These are phyloP conservation scores for Myxozyma nipponensis DNA, from an alignment of 805 yeast genomes.

Conservation along the genomic window DNA sequence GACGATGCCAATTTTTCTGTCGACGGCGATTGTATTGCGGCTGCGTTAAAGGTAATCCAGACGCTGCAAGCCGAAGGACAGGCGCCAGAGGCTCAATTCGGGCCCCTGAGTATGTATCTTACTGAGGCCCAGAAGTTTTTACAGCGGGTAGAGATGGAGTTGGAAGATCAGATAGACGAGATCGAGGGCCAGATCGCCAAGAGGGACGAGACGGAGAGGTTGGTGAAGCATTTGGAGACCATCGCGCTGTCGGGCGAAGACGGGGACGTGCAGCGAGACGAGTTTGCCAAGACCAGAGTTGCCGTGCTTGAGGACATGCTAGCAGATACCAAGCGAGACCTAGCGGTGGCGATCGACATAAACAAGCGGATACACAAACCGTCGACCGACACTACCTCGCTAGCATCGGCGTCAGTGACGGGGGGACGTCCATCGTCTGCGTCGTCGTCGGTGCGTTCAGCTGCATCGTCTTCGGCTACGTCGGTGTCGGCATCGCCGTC, in stretches of 20 bases:
- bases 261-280: constrained; percentile 2
- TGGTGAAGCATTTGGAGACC: constrained; percentile 10
- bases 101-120: constrained; percentile 9
- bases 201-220: constrained; percentile 24
- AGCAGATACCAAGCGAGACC: constrained; percentile 17
- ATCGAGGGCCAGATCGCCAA: constrained; percentile 9
- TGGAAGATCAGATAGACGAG: constrained; percentile 20
- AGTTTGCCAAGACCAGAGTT: constrained; percentile 3
- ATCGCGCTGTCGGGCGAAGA: not conserved
- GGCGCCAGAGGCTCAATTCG: not conserved
- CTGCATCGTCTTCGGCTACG: constrained; percentile 1
- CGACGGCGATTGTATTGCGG: constrained; percentile 9
- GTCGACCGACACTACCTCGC: not conserved
- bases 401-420: not conserved
- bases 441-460: constrained; percentile 5
- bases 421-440: constrained; percentile 5
- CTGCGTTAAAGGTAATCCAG: constrained; percentile 7
- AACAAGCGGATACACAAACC: constrained; percentile 18
- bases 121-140: constrained; percentile 17
- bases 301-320: constrained; percentile 9
- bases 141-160: constrained; percentile 10
- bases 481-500: constrained; percentile 2
- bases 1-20: not conserved
- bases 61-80: not conserved
- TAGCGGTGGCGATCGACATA: constrained; percentile 11